phyloP scores from a whole-genome alignment of 495 filamentous ascomycete species.

The Lindgomyces ingoldianus region DNA sequence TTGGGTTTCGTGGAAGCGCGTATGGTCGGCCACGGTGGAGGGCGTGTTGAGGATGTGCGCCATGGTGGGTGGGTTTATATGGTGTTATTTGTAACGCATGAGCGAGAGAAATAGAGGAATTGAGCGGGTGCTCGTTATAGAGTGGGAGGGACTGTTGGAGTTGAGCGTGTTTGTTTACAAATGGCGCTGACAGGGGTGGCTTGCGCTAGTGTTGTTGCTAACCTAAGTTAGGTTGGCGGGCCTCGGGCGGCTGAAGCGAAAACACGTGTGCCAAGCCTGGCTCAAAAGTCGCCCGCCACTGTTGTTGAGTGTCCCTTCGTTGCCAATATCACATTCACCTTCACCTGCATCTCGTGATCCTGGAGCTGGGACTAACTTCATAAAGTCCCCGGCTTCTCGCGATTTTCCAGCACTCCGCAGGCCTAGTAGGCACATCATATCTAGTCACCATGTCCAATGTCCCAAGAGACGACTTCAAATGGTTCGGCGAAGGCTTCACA shows the following conservation, averaged over 20 bases:
- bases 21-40: slow-evolving; percentile 75
- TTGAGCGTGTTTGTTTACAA: neutral
- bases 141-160: neutral
- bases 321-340: neutral
- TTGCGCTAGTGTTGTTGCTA: neutral
- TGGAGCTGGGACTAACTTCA: too few relatives aligned
- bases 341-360: too few relatives aligned
- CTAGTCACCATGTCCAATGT: slow-evolving; percentile 5
- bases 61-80: slow-evolving; percentile 17
- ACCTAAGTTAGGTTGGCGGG: neutral
- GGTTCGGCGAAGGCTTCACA: slow-evolving; percentile 55
- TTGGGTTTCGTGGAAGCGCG: slow-evolving; percentile 68
- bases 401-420: too few relatives aligned
- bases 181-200: neutral
- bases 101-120: slow-evolving; percentile 15
- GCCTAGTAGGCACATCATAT: neutral
- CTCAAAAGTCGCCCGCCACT: neutral
- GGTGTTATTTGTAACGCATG: slow-evolving; percentile 14
- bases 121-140: neutral
- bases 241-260: neutral
- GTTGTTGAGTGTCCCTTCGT: neutral
- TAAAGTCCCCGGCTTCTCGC: too few relatives aligned
- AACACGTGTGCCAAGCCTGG: slow-evolving; percentile 3
- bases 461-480: slow-evolving; percentile 49
- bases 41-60: slow-evolving; percentile 66